Base-by-base conservation (phyloP, 768 basidiomycete species). In the Artomyces pyxidatus region DNA sequence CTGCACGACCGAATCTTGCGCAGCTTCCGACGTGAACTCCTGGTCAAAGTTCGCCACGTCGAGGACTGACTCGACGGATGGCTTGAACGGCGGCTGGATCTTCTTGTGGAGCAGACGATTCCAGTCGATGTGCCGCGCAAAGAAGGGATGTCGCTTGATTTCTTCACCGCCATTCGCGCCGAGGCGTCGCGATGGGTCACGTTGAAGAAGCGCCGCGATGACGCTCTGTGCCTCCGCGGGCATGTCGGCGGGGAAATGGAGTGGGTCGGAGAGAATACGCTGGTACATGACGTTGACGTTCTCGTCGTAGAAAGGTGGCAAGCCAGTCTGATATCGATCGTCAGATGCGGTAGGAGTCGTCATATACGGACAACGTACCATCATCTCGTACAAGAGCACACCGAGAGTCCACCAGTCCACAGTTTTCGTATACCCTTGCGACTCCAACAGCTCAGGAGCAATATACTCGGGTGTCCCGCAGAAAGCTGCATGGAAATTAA, bases 391-490 rank as follows among this genome's bases (percentile, higher is more conserved):
- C 38, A 98, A 75, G 46, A 99, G 75, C 17, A 98, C 94, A 29
- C 95, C 96, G 4, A 97, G 74, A 1, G 95, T 98, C 95, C 90
- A 94, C 95, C 95, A 99, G 61, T 99, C 95, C 14, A 99, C 96
- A 0, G 95, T 96, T 62, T 94, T 94, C 4, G 92, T 95, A 68
- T 99, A 97, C 1, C 96, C 95, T 60, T 91, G 88, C 53, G 88
- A 96, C 63, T 94, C 91, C 54, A 99, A 78, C 30, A 99, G 78
- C 64, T 99, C 95, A 0, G 95, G 95, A 7, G 94, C 93, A 59
- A 98, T 98, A 67, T 98, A 98, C 65, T 99, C 95, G 1, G 95
- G 95, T 5, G 95, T 99, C 6, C 95, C 95, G 61, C 95, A 99
- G 75, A 99, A 99, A 14, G 53, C 51, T 59, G n/a, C n/a, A n/a